A percentile compares a stretch with the other conserved stretches of the same genome.
These are phyloP conservation scores for Psilocybe azurescens DNA, from an alignment of 768 basidiomycete genomes.

Conservation along the genomic window DNA sequence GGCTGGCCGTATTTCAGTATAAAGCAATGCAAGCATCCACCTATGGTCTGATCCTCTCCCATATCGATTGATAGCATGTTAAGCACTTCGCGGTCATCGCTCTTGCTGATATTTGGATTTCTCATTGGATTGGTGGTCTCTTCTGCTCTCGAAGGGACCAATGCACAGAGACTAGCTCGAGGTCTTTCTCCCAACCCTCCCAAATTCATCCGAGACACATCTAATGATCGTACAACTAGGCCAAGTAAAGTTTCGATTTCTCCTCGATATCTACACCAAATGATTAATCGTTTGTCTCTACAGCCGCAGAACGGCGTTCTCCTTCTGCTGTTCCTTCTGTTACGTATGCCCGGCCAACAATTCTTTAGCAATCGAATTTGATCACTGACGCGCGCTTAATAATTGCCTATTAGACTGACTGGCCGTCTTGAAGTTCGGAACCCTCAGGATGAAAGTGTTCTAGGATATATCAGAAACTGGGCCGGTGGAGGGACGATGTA, in stretches of 20 bases:
- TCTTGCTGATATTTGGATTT: constrained; percentile 29
- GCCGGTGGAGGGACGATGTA: constrained; percentile 33
- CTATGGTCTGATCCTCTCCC: neutral
- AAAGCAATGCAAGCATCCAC: neutral
- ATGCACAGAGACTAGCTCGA: constrained; percentile 49
- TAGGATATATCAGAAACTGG: constrained; percentile 40
- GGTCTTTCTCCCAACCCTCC: constrained; percentile 47
- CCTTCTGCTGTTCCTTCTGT: constrained; percentile 30
- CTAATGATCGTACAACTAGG: neutral
- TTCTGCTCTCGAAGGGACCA: constrained; percentile 37
- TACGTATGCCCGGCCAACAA: constrained; percentile 23
- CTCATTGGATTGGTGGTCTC: constrained; percentile 23
- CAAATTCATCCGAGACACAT: constrained; percentile 13
- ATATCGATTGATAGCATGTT: constrained; percentile 8
- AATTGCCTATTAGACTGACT: constrained; percentile 28
- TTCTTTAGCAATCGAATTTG: neutral
- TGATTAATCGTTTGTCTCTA: neutral
- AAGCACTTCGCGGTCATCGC: constrained; percentile 25
- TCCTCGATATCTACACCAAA: neutral
- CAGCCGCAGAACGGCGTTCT: constrained; percentile 14
- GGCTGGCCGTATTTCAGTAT: neutral
- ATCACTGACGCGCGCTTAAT: neutral
- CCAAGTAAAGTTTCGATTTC: neutral
- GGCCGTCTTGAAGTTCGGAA: constrained; percentile 44
- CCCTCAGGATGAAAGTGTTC: constrained; percentile 27